phyloP scores from a whole-genome alignment of 805 yeast genomes.

The Candida vaughaniae region DNA sequence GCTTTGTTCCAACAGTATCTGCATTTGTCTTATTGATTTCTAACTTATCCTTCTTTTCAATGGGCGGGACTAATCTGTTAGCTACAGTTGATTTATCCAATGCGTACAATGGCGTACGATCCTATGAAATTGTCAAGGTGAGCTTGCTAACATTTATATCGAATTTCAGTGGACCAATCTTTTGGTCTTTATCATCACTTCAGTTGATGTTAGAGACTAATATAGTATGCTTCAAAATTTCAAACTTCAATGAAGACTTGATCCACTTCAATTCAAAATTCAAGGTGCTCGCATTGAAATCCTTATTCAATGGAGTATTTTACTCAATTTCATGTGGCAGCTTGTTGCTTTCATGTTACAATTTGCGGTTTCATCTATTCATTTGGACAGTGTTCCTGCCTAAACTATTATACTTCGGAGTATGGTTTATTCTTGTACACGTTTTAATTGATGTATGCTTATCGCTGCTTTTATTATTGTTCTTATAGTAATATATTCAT shows the following conservation, averaged over 20 bases:
- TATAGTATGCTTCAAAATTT: conserved; percentile 13
- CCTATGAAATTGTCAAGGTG: conserved; percentile 67
- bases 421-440: conserved; percentile 63
- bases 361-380: conserved; percentile 80
- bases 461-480: conserved; percentile 22
- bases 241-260: conserved; percentile 11
- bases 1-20: conserved; percentile 23
- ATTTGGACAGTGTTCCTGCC: conserved; percentile 99
- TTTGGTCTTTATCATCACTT: conserved; percentile 61
- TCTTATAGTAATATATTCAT: conserved; percentile 2
- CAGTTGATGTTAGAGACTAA: conserved; percentile 38
- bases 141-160: conserved; percentile 77
- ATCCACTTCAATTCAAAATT: conserved; percentile 10
- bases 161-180: conserved; percentile 85
- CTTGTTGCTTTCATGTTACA: conserved; percentile 66
- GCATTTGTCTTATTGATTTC: conserved; percentile 55
- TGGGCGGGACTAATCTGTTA: conserved; percentile 89
- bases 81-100: conserved; percentile 89
- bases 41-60: conserved; percentile 76
- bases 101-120: conserved; percentile 83
- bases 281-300: conserved; percentile 31
- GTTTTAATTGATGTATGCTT: conserved; percentile 43
- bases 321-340: conserved; percentile 59
- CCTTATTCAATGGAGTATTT: conserved; percentile 46
- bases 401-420: conserved; percentile 73